Evolutionary conservation across 2,329 filamentous ascomycete species (phyloP).

Genomic region (Xylariaceae sp.): DNA sequence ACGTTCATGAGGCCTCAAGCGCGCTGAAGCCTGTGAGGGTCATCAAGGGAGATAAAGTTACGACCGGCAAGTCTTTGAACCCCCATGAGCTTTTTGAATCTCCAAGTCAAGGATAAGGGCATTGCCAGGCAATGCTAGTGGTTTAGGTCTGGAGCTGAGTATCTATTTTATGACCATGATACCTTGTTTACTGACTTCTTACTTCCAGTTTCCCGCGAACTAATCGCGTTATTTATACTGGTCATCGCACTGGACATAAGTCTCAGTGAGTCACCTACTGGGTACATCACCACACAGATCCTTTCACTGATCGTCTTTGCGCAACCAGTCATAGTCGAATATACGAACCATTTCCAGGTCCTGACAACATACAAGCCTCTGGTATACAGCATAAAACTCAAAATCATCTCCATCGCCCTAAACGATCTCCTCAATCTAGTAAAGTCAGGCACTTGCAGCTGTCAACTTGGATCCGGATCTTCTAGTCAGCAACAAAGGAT

Average conservation of each 20-base stretch:
- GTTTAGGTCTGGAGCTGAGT: too few species aligned
- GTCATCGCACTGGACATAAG: constrained; percentile 41
- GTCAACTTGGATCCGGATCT: background rate
- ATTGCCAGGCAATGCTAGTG: too few species aligned
- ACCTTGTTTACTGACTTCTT: too few species aligned
- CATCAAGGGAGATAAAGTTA: constrained; percentile 21
- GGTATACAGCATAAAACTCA: constrained; percentile 46
- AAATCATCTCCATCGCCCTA: constrained; percentile 56
- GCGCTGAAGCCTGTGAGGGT: constrained; percentile 33
- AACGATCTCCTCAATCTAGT: constrained; percentile 34
- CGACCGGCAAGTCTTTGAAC: too few species aligned
- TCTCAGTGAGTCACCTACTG: constrained; percentile 18
- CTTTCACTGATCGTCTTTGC: background rate
- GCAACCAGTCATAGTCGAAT: constrained; percentile 35
- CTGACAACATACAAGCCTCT: constrained; percentile 41
- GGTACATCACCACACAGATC: background rate
- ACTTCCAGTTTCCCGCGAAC: constrained; percentile 26
- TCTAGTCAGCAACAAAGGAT: background rate
- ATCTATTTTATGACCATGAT: too few species aligned
- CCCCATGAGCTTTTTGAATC: too few species aligned
- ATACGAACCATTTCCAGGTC: constrained; percentile 38
- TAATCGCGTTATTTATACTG: constrained; percentile 43
- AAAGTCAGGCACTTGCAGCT: constrained; percentile 4
- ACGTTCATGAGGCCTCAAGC: constrained; percentile 48
- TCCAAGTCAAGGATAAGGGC: too few species aligned